A percentile compares a stretch with the other conserved stretches of the same genome.
Evolutionary conservation across 2,329 filamentous ascomycete genomes (phyloP).

Genomic region (Reticulascus tulasneorum): DNA sequence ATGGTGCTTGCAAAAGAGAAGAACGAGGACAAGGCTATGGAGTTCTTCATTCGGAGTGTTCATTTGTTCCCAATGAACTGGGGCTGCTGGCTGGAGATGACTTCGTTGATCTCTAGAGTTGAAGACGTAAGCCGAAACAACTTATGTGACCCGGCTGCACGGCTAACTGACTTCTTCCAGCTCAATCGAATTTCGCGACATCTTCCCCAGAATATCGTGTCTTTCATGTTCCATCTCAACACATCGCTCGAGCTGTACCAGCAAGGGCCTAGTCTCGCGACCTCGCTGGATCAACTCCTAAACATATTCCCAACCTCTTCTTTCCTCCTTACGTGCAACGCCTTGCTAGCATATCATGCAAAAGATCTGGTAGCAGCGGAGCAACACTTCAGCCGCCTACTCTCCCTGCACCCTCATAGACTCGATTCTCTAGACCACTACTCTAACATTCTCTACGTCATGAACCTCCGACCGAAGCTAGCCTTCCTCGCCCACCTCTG

Average conservation of each 20-base stretch:
- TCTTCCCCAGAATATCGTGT: constrained; percentile 86
- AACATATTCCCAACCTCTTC: constrained; percentile 82
- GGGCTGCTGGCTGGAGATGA: constrained; percentile 94
- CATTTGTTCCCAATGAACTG: constrained; percentile 93
- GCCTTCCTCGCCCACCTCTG: constrained; percentile 91
- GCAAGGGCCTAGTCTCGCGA: constrained; percentile 70
- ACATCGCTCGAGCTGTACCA: constrained; percentile 91
- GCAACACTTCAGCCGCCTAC: constrained; percentile 68
- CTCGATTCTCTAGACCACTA: constrained; percentile 93
- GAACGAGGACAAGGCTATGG: constrained; percentile 79
- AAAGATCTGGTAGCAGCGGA: constrained; percentile 72
- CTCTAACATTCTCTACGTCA: constrained; percentile 94
- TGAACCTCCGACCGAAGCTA: constrained; percentile 81
- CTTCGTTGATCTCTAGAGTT: constrained; percentile 69
- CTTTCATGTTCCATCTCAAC: constrained; percentile 89
- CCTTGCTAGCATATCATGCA: constrained; percentile 83
- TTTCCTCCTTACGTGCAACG: constrained; percentile 86
- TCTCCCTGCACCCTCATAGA: constrained; percentile 70
- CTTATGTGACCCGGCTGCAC: not conserved
- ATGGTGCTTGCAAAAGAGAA: constrained; percentile 87
- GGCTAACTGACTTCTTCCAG: constrained; percentile 38
- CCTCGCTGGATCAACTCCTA: constrained; percentile 72
- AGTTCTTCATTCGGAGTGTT: constrained; percentile 84
- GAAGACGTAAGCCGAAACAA: constrained; percentile 66
- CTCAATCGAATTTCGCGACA: constrained; percentile 67